Evolutionary conservation across 2,329 filamentous ascomycete species (phyloP).

Genomic region (Exophiala bonariae): DNA sequence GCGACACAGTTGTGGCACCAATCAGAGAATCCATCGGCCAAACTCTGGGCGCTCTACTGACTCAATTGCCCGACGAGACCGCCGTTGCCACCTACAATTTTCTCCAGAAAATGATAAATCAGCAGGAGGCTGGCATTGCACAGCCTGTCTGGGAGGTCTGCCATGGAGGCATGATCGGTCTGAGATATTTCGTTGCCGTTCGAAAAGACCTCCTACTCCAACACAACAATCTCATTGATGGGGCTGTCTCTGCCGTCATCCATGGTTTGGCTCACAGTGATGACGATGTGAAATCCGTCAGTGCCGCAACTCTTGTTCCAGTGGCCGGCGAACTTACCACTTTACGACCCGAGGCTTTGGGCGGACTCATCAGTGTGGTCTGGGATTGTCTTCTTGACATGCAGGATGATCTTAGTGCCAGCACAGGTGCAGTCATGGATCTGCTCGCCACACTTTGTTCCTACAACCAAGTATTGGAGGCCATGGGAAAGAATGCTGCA

Average conservation of each 20-base stretch:
- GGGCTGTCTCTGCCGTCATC: conserved; percentile 89
- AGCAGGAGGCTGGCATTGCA: conserved; percentile 73
- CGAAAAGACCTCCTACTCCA: conserved; percentile 86
- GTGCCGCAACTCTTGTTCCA: conserved; percentile 93
- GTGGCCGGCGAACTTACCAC: conserved; percentile 94
- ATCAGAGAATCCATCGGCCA: conserved; percentile 95
- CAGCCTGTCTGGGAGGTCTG: conserved; percentile 88
- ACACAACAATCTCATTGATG: conserved; percentile 84
- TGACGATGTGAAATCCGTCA: conserved; percentile 94
- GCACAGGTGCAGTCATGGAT: conserved; percentile 98
- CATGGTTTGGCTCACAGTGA: conserved; percentile 87
- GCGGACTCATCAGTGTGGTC: conserved; percentile 85
- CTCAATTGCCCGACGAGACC: conserved; percentile 74
- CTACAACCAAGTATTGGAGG: conserved; percentile 86
- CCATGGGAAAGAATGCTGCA: conserved; percentile 88
- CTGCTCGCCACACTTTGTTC: conserved; percentile 91
- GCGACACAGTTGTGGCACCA: conserved; percentile 93
- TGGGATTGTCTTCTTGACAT: conserved; percentile 97
- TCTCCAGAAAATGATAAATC: conserved; percentile 87
- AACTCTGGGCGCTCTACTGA: conserved; percentile 83
- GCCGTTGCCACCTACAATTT: conserved; percentile 84
- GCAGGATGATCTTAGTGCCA: conserved; percentile 95
- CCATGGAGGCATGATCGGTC: conserved; percentile 95
- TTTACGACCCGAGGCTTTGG: conserved; percentile 74
- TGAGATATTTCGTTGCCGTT: conserved; percentile 93